Conservation (phyloP, 768 basidiomycete genomes). For the Tricholoma flavovirens region DNA sequence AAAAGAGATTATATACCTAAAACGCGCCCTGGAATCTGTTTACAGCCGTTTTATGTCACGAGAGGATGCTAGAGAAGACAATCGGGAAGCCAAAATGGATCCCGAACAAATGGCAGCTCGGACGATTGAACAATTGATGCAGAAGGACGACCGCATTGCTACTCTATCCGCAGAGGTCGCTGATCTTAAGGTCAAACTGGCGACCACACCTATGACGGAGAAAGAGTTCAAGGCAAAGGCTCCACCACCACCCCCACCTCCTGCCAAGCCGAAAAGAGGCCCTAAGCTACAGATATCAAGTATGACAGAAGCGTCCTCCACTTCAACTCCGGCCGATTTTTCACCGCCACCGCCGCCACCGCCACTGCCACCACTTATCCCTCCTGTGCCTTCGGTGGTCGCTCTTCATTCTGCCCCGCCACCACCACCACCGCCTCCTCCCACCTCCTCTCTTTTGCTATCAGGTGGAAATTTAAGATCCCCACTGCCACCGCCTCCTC, state of each 20-base stretch:
- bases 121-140: slow-evolving; percentile 60
- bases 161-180: slow-evolving; percentile 44
- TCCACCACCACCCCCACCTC: slow-evolving; percentile 62
- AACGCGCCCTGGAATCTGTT: slow-evolving; percentile 83
- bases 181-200: slow-evolving; percentile 45
- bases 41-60: slow-evolving; percentile 69
- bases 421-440: slow-evolving; percentile 13
- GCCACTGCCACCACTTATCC: slow-evolving; percentile 17
- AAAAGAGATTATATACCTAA: slow-evolving; percentile 72
- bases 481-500: slow-evolving; percentile 31
- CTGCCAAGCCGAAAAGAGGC: slow-evolving; percentile 34
- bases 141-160: slow-evolving; percentile 63
- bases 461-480: slow-evolving; percentile 7
- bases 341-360: slow-evolving; percentile 19
- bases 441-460: slow-evolving; percentile 22
- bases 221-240: slow-evolving; percentile 67
- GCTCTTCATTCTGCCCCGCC: slow-evolving; percentile 20
- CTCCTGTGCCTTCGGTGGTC: slow-evolving; percentile 26
- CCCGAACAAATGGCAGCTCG: slow-evolving; percentile 64
- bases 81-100: slow-evolving; percentile 49
- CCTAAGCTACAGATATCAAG: background rate
- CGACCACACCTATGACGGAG: slow-evolving; percentile 54
- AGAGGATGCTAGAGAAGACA: slow-evolving; percentile 45
- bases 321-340: slow-evolving; percentile 3
- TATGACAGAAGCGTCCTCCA: slow-evolving; percentile 1